Base-by-base conservation (phyloP, 805 yeast species). In the Ascoidea tarda region DNA sequence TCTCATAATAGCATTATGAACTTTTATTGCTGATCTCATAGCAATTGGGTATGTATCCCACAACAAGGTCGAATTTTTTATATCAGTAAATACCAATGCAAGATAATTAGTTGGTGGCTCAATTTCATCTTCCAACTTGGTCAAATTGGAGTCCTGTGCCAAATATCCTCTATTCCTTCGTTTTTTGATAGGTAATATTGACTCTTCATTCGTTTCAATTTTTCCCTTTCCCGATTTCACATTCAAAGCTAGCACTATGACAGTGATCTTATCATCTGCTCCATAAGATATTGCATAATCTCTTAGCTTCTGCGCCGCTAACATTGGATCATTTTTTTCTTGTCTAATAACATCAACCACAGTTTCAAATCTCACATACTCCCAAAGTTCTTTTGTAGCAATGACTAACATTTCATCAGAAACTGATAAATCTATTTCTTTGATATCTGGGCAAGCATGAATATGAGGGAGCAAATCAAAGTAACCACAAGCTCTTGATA, bases 61-160 rank as follows among this genome's bases (percentile, higher is more conserved):
- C 52, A 93, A 68, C 50, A 83, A 69, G 0, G 99, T 93, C 1
- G 98, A 90, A 64, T 86, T 90, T 61, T 91, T 89, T 59, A 93
- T 93, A 77, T 93, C 99, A 0, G 99, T 93, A 68, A 93, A 93
- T 1, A 91, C 97, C 79, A 93, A 83, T 0, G 99, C 96, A 50
- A 93, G 71, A 50, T 88, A 89, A 2, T 98, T 98, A 5, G 83
- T 82, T 1, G 99, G 99, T 2, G 99, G 97, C 6, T 84, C 82
- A 54, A 93, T 90, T 62, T 93, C 99, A 46, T 84, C 86, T 55
- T 87, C 95, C 52, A 89, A 71, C 61, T 95, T 78, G 60, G 96
- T 80, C 59, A 90, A 71, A 1, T 82, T 77, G 0, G 95, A 78
- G 65, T 90, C 96, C 50, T 82, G 88, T 72, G 44, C 44, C 14